Conservation (phyloP, 2,329 filamentous ascomycete genomes). For the Sarocladiaceae sp. region DNA sequence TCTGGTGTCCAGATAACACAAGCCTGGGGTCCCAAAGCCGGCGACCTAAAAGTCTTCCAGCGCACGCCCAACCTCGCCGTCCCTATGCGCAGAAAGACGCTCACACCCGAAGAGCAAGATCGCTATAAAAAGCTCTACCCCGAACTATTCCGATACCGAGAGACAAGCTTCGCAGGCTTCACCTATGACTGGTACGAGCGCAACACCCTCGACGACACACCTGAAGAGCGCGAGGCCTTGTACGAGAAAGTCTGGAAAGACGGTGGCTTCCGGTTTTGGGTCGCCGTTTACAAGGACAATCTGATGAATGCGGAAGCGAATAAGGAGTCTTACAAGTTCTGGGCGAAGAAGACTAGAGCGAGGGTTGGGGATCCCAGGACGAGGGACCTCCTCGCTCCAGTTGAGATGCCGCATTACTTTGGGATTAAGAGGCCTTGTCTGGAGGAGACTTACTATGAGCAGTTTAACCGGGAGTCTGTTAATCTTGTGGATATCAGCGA, state of each 20-base stretch:
- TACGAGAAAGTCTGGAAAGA: slow-evolving; percentile 44
- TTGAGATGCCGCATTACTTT: slow-evolving; percentile 48
- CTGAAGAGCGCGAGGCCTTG: slow-evolving; percentile 43
- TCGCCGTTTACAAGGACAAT: slow-evolving; percentile 50
- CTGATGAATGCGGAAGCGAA: slow-evolving; percentile 43
- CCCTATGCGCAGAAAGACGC: slow-evolving; percentile 50
- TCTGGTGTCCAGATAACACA: slow-evolving; percentile 63
- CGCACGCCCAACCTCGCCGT: slow-evolving; percentile 63
- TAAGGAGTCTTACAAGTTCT: slow-evolving; percentile 50
- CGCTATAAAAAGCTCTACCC: slow-evolving; percentile 38
- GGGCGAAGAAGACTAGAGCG: slow-evolving; percentile 44
- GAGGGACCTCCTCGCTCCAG: slow-evolving; percentile 47
- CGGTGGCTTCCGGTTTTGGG: slow-evolving; percentile 54
- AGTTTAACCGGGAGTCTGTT: slow-evolving; percentile 40
- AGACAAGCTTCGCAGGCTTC: slow-evolving; percentile 55
- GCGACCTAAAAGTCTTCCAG: slow-evolving; percentile 56
- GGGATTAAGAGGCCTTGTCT: slow-evolving; percentile 47
- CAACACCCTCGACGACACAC: slow-evolving; percentile 50
- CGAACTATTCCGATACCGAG: slow-evolving; percentile 47
- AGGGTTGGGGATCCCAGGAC: slow-evolving; percentile 45
- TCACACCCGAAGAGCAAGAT: slow-evolving; percentile 36
- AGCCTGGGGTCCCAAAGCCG: slow-evolving; percentile 50
- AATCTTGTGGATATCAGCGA: slow-evolving; percentile 36
- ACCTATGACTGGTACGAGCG: slow-evolving; percentile 50
- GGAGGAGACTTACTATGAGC: slow-evolving; percentile 40